phyloP scores from a whole-genome alignment of 2,329 filamentous ascomycete species.

The Whalleya microplaca region DNA sequence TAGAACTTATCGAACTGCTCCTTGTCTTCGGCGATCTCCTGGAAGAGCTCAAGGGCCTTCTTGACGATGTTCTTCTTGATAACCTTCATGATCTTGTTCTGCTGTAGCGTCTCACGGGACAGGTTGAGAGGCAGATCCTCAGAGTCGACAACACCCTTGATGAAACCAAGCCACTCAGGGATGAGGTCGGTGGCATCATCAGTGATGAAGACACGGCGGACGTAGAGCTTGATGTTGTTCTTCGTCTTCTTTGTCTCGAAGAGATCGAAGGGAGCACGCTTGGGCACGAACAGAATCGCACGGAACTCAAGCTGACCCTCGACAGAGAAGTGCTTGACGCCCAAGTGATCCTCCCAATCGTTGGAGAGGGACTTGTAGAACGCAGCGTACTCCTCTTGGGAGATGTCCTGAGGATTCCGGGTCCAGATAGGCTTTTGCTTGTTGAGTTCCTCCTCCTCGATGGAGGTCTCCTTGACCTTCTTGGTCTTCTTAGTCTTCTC shows the following conservation, averaged over 20 bases:
- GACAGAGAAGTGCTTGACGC: constrained; percentile 99
- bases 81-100: constrained; percentile 99
- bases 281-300: constrained; percentile 98
- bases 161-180: constrained; percentile 97
- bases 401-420: constrained; percentile 94
- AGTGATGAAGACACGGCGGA: constrained; percentile 99
- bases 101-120: constrained; percentile 99
- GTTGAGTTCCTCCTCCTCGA: constrained; percentile 99
- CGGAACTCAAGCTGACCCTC: constrained; percentile 99
- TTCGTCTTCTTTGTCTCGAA: constrained; percentile 99
- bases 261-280: constrained; percentile 98
- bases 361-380: constrained; percentile 99
- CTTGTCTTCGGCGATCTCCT: constrained; percentile 98
- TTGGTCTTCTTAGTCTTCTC: constrained; percentile 98
- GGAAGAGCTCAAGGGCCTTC: constrained; percentile 99
- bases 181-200: constrained; percentile 99
- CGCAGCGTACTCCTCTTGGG: constrained; percentile 92
- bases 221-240: constrained; percentile 99
- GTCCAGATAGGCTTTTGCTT: constrained; percentile 99
- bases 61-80: constrained; percentile 99
- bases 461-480: constrained; percentile 98
- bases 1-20: constrained; percentile 99
- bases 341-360: constrained; percentile 99
- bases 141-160: constrained; percentile 99
- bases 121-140: constrained; percentile 99